These are phyloP conservation scores for Pyrus communis DNA, from an alignment of 306 rosid genomes.

Conservation along the genomic window DNA sequence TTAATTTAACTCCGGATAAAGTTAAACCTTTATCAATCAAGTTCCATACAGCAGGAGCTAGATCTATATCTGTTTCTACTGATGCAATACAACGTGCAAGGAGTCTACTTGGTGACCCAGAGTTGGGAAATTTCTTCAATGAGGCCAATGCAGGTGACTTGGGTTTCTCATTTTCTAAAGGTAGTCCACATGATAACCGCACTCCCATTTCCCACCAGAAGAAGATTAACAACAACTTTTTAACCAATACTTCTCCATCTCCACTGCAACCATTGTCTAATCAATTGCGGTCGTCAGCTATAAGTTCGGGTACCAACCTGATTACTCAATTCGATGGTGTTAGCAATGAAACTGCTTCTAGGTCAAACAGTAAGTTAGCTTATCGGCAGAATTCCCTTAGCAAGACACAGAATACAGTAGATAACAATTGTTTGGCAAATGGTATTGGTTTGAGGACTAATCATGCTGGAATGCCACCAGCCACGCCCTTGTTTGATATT, in stretches of 20 bases:
- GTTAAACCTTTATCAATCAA: slow-evolving; percentile 37
- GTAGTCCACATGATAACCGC: slow-evolving; percentile 21
- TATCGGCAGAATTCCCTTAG: slow-evolving; percentile 25
- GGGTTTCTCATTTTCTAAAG: slow-evolving; percentile 24
- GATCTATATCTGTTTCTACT: slow-evolving; percentile 69
- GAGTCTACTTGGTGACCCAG: slow-evolving; percentile 86
- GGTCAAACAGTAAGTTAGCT: slow-evolving; percentile 24
- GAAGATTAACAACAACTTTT: slow-evolving; percentile 8
- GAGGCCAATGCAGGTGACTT: slow-evolving; percentile 32
- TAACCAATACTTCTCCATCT: slow-evolving; percentile 33
- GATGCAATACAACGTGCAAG: slow-evolving; percentile 76
- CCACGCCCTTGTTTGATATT: slow-evolving; percentile 52
- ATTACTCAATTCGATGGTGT: slow-evolving; percentile 59
- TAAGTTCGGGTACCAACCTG: slow-evolving; percentile 53
- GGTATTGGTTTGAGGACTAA: slow-evolving; percentile 25
- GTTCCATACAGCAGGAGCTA: slow-evolving; percentile 82
- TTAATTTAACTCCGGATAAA: slow-evolving; percentile 16
- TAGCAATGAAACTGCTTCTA: slow-evolving; percentile 28
- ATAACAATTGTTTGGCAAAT: slow-evolving; percentile 23
- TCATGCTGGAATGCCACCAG: slow-evolving; percentile 24
- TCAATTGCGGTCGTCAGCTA: slow-evolving; percentile 29
- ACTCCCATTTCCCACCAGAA: slow-evolving; percentile 26
- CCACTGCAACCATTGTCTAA: slow-evolving; percentile 34
- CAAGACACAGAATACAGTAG: slow-evolving; percentile 7
- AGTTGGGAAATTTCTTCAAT: slow-evolving; percentile 52